phyloP scores from a whole-genome alignment of 2,329 filamentous ascomycete genomes.

The Colletotrichum lindemuthianum region DNA sequence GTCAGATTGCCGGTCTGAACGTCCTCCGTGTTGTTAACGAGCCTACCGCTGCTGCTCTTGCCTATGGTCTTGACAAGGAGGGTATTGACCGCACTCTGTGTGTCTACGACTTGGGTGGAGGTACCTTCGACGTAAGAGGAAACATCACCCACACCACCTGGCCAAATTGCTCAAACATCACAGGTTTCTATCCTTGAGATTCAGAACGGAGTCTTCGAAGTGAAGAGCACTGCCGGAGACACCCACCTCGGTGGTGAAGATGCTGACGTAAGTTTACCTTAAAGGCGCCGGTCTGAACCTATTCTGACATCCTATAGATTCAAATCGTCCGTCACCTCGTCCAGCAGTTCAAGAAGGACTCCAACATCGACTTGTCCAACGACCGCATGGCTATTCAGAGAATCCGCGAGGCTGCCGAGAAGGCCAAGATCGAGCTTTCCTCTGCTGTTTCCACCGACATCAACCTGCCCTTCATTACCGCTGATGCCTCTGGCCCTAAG shows the following conservation, averaged over 20 bases:
- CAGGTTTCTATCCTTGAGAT: slow-evolving; percentile 89
- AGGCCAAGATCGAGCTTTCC: slow-evolving; percentile 99
- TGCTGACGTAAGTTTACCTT: slow-evolving; percentile 68
- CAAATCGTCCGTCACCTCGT: slow-evolving; percentile 93
- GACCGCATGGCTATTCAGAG: slow-evolving; percentile 99
- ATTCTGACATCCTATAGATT: slow-evolving; percentile 56
- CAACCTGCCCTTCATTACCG: slow-evolving; percentile 98
- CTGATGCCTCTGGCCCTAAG: slow-evolving; percentile 93
- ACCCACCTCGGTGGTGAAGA: slow-evolving; percentile 98
- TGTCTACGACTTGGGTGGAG: slow-evolving; percentile 97
- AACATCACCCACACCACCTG: no score
- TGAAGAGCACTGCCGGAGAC: slow-evolving; percentile 99
- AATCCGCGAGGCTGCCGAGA: slow-evolving; percentile 98
- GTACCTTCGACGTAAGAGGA: slow-evolving; percentile 84
- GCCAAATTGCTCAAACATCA: no score
- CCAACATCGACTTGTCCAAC: slow-evolving; percentile 85
- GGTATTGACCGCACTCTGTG: slow-evolving; percentile 83
- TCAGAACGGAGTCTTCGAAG: slow-evolving; percentile 97
- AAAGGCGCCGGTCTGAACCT: no score
- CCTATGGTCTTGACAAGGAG: slow-evolving; percentile 96
- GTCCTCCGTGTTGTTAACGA: slow-evolving; percentile 98
- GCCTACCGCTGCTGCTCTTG: slow-evolving; percentile 93
- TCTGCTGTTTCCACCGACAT: slow-evolving; percentile 96
- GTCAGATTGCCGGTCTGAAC: slow-evolving; percentile 94
- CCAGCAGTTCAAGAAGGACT: slow-evolving; percentile 95